These are phyloP conservation scores for Scenedesmus sp. DNA, from an alignment of 163 green algal species.

Conservation along the genomic window DNA sequence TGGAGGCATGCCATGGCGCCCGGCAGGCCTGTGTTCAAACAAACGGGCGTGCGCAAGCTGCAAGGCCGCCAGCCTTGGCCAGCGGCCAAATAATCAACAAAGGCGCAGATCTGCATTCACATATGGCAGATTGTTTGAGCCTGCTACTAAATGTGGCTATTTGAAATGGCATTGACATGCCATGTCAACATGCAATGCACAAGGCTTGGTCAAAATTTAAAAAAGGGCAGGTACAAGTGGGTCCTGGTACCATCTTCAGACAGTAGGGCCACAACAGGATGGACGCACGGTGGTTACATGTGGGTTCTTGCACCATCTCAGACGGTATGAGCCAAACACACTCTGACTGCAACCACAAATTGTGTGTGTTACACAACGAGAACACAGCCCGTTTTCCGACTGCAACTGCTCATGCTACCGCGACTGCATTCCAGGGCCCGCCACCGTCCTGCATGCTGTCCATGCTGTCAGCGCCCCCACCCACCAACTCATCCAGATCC, in stretches of 20 bases:
- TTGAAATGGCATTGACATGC: too few species aligned
- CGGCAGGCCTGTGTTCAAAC: too few species aligned
- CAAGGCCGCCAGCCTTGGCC: too few species aligned
- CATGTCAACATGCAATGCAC: too few species aligned
- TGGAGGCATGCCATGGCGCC: too few species aligned
- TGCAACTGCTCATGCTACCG: not conserved
- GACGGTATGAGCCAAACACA: not conserved
- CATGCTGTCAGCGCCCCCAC: not conserved
- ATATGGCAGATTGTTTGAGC: too few species aligned
- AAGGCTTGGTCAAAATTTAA: too few species aligned
- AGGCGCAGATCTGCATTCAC: too few species aligned
- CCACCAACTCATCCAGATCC: constrained; percentile 27
- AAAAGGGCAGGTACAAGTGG: too few species aligned
- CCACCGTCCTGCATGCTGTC: not conserved
- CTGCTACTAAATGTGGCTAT: too few species aligned
- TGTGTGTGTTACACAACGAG: not conserved
- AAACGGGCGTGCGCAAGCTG: too few species aligned
- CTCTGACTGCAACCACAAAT: not conserved
- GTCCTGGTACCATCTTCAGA: not conserved
- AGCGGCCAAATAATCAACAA: too few species aligned
- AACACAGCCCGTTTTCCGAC: not conserved
- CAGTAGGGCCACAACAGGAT: not conserved
- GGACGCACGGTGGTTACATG: not conserved
- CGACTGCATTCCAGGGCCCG: not conserved
- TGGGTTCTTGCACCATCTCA: not conserved